These are phyloP conservation scores for Intubia oerlemansii DNA, from an alignment of 2,329 filamentous ascomycete genomes.

Conservation along the genomic window DNA sequence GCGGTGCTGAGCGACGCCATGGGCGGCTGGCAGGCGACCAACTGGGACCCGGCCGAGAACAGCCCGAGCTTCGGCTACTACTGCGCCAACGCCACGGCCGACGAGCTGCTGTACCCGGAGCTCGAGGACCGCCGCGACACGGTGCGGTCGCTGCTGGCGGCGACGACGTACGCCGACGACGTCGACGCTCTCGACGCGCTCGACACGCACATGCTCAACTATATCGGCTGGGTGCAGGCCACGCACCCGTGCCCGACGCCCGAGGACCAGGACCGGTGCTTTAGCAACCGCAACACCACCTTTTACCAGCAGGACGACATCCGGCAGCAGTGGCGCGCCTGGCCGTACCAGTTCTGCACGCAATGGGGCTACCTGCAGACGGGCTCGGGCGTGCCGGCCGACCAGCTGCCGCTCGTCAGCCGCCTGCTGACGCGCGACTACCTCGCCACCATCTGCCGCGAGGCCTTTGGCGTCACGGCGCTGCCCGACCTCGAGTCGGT, in stretches of 20 bases:
- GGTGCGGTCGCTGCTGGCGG: conserved; percentile 18
- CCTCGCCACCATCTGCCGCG: conserved; percentile 36
- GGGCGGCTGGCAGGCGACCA: conserved; percentile 21
- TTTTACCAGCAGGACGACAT: conserved; percentile 17
- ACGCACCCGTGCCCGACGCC: conserved; percentile 10
- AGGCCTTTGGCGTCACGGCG: conserved; percentile 46
- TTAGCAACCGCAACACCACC: conserved; percentile 13
- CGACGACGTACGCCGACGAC: conserved; percentile 20
- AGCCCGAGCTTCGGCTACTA: conserved; percentile 21
- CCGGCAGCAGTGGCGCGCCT: conserved; percentile 21
- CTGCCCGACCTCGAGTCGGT: conserved; percentile 42
- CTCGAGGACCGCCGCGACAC: conserved; percentile 15
- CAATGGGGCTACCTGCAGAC: conserved; percentile 63
- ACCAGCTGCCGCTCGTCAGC: conserved; percentile 48
- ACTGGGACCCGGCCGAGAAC: conserved; percentile 30
- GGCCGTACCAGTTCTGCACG: conserved; percentile 33
- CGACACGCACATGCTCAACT: conserved; percentile 26
- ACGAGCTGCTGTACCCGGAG: conserved; percentile 19
- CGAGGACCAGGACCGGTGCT: conserved; percentile 17
- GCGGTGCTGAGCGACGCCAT: conserved; percentile 19
- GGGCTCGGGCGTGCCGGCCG: conserved; percentile 43
- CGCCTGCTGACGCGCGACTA: conserved; percentile 46
- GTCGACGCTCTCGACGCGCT: conserved; percentile 14
- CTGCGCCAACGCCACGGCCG: conserved; percentile 23
- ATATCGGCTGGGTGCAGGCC: conserved; percentile 21